These are phyloP conservation scores for Chloridella minuta DNA, from an alignment of 352 stramenopile genomes.

Conservation along the genomic window DNA sequence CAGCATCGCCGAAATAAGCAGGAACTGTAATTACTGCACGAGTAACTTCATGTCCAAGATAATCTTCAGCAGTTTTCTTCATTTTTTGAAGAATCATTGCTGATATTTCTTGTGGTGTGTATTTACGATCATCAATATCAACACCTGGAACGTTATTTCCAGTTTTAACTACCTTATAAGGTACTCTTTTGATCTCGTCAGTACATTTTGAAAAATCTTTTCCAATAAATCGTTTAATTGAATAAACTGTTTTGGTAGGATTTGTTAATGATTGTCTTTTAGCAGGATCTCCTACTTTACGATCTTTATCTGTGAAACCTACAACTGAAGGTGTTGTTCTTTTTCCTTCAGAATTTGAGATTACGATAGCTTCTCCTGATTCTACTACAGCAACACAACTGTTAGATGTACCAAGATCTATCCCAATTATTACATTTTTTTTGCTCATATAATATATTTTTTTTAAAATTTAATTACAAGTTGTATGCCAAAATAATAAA, in stretches of 20 bases:
- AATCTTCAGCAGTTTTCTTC: slow-evolving; percentile 38
- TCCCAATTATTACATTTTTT: slow-evolving; percentile 31
- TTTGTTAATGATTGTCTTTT: slow-evolving; percentile 98
- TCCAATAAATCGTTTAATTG: slow-evolving; percentile 98
- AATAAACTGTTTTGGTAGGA: slow-evolving; percentile 93
- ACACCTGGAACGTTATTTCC: too few species aligned
- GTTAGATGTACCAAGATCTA: slow-evolving; percentile 40
- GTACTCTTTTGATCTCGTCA: too few species aligned
- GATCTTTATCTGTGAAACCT: slow-evolving; percentile 62
- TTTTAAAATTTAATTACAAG: too few species aligned
- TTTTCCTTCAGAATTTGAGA: slow-evolving; percentile 78
- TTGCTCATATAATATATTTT: too few species aligned
- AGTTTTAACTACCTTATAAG: too few species aligned
- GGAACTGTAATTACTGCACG: slow-evolving; percentile 47
- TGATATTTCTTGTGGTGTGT: slow-evolving; percentile 51
- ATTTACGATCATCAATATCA: too few species aligned
- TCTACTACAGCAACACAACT: slow-evolving; percentile 64
- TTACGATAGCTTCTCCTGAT: slow-evolving; percentile 68
- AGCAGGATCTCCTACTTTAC: slow-evolving; percentile 79
- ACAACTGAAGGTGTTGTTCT: slow-evolving; percentile 96
- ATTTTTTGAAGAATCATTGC: slow-evolving; percentile 41
- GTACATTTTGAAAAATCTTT: too few species aligned
- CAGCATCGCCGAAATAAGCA: slow-evolving; percentile 51
- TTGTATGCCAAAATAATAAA: too few species aligned
- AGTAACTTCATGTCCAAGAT: slow-evolving; percentile 28